phyloP scores from a whole-genome alignment of 148 eudicot species.

The Camellia lanceoleosa region DNA sequence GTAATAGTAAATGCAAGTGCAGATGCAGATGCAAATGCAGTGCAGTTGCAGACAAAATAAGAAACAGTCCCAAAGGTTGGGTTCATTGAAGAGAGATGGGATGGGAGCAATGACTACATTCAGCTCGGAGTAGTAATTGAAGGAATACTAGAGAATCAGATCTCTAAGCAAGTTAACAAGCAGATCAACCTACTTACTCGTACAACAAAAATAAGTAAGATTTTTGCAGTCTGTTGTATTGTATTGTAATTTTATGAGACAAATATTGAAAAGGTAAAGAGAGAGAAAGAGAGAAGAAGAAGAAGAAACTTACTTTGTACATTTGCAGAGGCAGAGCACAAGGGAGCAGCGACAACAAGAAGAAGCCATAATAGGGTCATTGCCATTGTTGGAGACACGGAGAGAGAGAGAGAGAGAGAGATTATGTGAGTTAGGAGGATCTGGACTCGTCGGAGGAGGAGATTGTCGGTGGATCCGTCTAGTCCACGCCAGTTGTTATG shows the following conservation, averaged over 20 bases:
- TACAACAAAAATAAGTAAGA: no score
- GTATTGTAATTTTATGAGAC: no score
- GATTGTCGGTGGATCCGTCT: background rate
- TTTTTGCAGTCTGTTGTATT: no score
- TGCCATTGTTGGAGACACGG: conserved; percentile 22
- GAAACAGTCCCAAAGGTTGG: no score
- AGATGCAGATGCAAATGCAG: no score
- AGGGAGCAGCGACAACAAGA: conserved; percentile 28
- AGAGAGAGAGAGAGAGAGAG: background rate
- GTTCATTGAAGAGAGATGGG: background rate
- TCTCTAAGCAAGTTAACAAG: background rate
- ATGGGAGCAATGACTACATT: background rate
- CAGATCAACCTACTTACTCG: background rate
- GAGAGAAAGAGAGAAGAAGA: background rate
- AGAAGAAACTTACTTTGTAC: conserved; percentile 40
- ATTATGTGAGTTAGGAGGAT: background rate
- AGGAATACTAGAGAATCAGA: background rate
- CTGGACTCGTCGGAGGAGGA: no score
- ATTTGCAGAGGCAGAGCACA: conserved; percentile 42
- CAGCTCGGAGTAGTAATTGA: background rate
- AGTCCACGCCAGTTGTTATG: no score
- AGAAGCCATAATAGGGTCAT: conserved; percentile 23
- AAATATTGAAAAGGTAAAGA: background rate
- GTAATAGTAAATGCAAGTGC: no score
- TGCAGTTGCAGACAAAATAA: no score